Conservation (phyloP, 305 asterid genomes). For the Solanum chacoense region DNA sequence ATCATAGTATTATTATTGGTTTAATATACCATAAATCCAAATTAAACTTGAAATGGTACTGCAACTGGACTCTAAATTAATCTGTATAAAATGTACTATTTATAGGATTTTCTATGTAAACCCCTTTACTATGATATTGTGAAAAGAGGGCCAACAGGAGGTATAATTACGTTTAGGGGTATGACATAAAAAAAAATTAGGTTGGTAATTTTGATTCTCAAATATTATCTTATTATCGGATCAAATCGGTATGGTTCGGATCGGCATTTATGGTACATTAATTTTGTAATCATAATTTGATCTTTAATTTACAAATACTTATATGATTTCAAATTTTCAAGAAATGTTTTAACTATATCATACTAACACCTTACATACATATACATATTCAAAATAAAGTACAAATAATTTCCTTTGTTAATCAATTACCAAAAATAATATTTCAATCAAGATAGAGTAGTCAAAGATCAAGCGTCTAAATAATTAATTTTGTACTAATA, state of each 20-base stretch:
- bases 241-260: neutral
- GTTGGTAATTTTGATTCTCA: neutral
- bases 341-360: neutral
- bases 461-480: neutral
- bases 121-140: neutral
- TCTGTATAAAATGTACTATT: neutral
- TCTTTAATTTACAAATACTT: neutral
- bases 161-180: neutral
- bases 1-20: neutral
- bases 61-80: neutral
- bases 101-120: neutral
- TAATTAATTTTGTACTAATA: neutral
- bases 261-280: neutral
- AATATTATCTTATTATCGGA: neutral
- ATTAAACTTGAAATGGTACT: neutral
- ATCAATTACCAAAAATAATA: fast-evolving
- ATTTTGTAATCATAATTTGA: neutral
- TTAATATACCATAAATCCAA: neutral
- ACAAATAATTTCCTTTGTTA: neutral
- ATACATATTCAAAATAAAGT: neutral
- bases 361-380: neutral
- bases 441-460: neutral
- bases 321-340: neutral
- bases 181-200: neutral
- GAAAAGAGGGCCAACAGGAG: neutral